Evolutionary conservation across 2,329 filamentous ascomycete genomes (phyloP), one percentile per base, ranked within the genome.

Genomic region (Diaporthe sp.): DNA sequence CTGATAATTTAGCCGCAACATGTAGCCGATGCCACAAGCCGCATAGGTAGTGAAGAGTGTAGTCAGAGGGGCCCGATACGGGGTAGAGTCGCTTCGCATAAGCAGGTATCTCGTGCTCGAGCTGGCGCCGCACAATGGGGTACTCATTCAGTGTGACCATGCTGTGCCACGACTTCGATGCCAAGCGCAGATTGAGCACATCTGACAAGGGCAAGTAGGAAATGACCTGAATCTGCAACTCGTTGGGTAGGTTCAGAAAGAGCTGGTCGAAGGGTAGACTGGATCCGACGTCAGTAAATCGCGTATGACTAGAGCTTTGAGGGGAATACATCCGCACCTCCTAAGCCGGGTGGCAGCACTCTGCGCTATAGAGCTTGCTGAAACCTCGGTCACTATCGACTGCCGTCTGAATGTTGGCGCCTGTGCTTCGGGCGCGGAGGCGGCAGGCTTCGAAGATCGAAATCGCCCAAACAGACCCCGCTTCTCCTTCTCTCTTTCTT

Each of bases 1-100:
- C 87, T 0, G 91, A 88, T 19, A 93, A 81, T 80, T 93, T 93
- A 13, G 89, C 87, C 17, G 91, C 89, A 35, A 92, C 90, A 78
- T 92, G 90, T 2, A 93, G 81, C 25, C 91, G 88, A 79, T 93
- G 91, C 91, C 91, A 92, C 77, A 93, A 83, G 27, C 90, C 88
- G 78, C 91, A 92, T 0, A 93, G 81, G 75, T 92, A 88, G 77
- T 92, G 89, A 44, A 93, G 86, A 75, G 86, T 91, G 70, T 90
- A 83, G 25, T 86, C 81, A 25, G 83, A 79, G 6, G 84, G 81
- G 51, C 88, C 84, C n/a, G 85, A 84, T 2, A 86, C 77, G 2
- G 90, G 91, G 75, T 92, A 93, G 19, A 93, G 83, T 44, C 89
- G 86, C 58, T 88, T 85, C 32, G 90, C 89, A 77, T 92, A 93